Base-by-base conservation (phyloP, 129 eudicot species). In the Helichrysum umbraculigerum region DNA sequence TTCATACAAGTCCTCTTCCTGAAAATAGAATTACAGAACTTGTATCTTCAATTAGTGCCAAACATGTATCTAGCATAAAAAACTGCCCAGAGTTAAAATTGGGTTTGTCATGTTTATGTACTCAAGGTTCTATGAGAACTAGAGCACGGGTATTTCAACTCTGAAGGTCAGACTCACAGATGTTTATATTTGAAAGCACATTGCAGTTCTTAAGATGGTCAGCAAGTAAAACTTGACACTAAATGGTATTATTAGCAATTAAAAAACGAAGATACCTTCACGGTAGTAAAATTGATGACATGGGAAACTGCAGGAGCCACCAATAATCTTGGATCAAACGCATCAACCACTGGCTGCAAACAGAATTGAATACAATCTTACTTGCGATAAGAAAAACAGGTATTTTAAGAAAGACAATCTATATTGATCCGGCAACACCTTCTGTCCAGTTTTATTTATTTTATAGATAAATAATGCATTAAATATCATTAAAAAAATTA, bases 341-440 rank as follows among this genome's bases (percentile, higher is more conserved):
- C 98, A 91, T 93, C 98, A 78, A 93, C 98, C 52, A 93, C 98
- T 22, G 98, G 98, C 98, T 93, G 89, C 30, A 84, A 62, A 76
- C 47, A 56, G 59, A 51, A 72, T 8, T 37, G 62, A 80, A 35
- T 67, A 39, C 33, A 20, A 41, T 54, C 28, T 64, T 54, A 79
- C 16, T 79, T 61, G 34, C 6, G 47, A 68, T 19, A 54, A 52
- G 44, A 32, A 50, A 76, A 66, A 51, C 54, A 50, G 25, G 47
- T 15, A 51, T 32, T 34, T 5, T 42, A 14, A 32, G 57, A 65
- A 33, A 4, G 66, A 42, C 39, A 60, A 34, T 25, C 74, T n/a
- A 75, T 35, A 32, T 64, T 3, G 5, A 47, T 47, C 47, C 32
- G 52, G 19, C 66, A 44, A 28, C 52, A 59, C 3, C 29, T 6